Evolutionary conservation across 192 early-diverging fungal species (phyloP).

Genomic region (Backusella circina): DNA sequence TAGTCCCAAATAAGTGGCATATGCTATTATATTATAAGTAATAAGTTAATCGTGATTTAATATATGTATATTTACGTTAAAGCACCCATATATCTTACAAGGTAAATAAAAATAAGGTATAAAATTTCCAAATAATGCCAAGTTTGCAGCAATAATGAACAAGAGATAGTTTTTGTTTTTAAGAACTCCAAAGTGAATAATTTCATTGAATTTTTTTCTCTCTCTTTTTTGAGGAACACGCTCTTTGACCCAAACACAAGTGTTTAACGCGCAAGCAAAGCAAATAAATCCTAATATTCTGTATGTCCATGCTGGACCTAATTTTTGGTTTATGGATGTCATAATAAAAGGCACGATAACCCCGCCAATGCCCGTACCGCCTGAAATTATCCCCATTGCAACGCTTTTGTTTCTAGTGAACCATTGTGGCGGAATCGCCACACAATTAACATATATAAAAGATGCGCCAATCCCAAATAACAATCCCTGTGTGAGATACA

Average conservation of each 20-base stretch:
- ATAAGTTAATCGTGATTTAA: not conserved
- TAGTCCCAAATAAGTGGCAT: constrained; percentile 23
- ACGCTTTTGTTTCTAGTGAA: constrained; percentile 51
- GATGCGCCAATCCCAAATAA: constrained; percentile 50
- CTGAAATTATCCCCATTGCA: constrained; percentile 49
- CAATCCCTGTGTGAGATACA: constrained; percentile 56
- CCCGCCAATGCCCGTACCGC: constrained; percentile 73
- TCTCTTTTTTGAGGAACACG: not conserved
- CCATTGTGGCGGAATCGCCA: constrained; percentile 51
- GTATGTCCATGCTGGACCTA: constrained; percentile 53
- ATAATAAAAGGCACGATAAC: constrained; percentile 57
- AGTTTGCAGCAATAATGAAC: constrained; percentile 15
- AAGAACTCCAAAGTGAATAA: constrained; percentile 20
- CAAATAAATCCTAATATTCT: constrained; percentile 28
- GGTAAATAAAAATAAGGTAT: constrained; percentile 32
- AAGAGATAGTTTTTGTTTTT: constrained; percentile 17
- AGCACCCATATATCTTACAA: not conserved
- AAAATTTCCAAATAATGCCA: constrained; percentile 21
- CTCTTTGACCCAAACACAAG: constrained; percentile 11
- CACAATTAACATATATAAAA: constrained; percentile 11
- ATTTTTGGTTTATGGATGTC: constrained; percentile 45
- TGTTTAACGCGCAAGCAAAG: not conserved
- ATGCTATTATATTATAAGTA: not conserved
- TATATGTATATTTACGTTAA: not conserved
- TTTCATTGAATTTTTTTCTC: constrained; percentile 3